These are phyloP conservation scores for Gamarada debralockiae DNA, from an alignment of 495 filamentous ascomycete genomes.

Conservation along the genomic window DNA sequence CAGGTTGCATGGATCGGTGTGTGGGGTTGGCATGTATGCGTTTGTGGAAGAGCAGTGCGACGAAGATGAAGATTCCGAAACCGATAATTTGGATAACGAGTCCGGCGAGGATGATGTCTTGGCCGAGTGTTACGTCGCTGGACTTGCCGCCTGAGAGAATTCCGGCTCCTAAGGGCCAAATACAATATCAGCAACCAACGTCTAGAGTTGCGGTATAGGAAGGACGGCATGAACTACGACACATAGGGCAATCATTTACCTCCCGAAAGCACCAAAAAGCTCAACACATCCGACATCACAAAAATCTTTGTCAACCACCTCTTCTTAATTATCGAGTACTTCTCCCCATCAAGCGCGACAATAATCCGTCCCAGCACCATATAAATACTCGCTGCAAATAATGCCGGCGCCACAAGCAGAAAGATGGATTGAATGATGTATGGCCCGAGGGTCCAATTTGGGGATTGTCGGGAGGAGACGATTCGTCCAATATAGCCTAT, in stretches of 20 bases:
- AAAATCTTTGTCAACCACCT: conserved; percentile 42
- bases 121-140: conserved; percentile 26
- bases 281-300: conserved; percentile 38
- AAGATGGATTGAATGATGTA: conserved; percentile 46
- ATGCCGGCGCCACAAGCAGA: conserved; percentile 45
- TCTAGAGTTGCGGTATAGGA: too few species aligned
- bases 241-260: too few species aligned
- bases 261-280: conserved; percentile 34
- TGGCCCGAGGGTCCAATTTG: conserved; percentile 29
- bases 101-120: conserved; percentile 38
- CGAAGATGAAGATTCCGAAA: conserved; percentile 46
- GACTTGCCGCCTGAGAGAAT: conserved; percentile 6
- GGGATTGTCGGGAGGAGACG: conserved; percentile 28
- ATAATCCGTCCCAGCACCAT: conserved; percentile 50
- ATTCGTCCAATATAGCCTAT: conserved; percentile 41
- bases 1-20: conserved; percentile 10
- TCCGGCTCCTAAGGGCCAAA: too few species aligned
- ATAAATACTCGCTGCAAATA: conserved; percentile 51
- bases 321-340: conserved; percentile 29
- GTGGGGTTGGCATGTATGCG: conserved; percentile 10
- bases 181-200: too few species aligned
- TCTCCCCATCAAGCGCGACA: conserved; percentile 36
- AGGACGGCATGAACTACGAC: too few species aligned
- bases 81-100: conserved; percentile 44
- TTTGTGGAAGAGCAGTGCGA: conserved; percentile 22